Evolutionary conservation across 176 grass and related monocot species (phyloP), one percentile per base, ranked within the genome.

Genomic region (Miscanthus lutarioriparius): DNA sequence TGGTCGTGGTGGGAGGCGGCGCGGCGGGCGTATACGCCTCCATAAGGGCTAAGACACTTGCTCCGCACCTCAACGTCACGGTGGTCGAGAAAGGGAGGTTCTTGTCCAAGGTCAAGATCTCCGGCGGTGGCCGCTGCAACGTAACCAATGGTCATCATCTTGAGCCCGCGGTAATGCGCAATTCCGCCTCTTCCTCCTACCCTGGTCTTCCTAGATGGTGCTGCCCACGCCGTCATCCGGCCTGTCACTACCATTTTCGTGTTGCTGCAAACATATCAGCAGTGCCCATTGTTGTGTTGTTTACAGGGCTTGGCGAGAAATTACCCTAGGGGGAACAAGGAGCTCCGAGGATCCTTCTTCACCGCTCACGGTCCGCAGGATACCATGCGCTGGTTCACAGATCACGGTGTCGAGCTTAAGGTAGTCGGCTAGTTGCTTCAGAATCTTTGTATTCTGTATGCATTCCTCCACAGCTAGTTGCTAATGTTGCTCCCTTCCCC

Each of bases 71-170:
- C 32, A 93, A 88, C 83, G 96, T 98, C 19, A 16, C 89, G 54
- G 91, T 98, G 80, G 54, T 95, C 38, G 93, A 95, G 48, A 98
- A 98, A 77, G 96, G 91, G 4, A 95, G 80, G 88, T 92, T 92
- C 80, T 87, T 98, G 80, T 92, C 92, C 64, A 97, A 95, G 88
- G 93, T 95, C 72, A 95, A 93, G 69, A 90, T 98, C 74, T 98
- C 96, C 61, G 96, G 96, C 67, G 96, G 96, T 38, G 96, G 96
- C 40, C 87, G 93, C 67, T 95, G 93, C 91, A 98, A 98, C 40
- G 96, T 95, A 8, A 98, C 96, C 54, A 98, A 98, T 72, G 93
- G 93, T 37, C 93, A 94, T 88, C 91, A 92, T 67, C 68, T 87
- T 64, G 93, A 98, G 53, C 64, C 89, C 51, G 3, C 40, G 85